Evolutionary conservation across 1,284 basidiomycete species (phyloP).

Genomic region (Earliella scabrosa): DNA sequence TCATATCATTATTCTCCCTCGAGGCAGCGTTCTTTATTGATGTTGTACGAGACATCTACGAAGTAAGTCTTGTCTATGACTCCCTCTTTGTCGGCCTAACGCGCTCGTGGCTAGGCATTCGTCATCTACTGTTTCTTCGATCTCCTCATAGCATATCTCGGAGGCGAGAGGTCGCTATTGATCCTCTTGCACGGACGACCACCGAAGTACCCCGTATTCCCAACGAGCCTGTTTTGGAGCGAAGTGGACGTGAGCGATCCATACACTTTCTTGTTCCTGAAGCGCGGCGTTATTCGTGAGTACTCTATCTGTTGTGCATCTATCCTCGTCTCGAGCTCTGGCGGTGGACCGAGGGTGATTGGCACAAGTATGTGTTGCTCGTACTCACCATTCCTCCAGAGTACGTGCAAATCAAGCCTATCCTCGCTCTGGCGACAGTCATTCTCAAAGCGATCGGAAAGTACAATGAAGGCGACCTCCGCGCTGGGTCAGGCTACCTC

Average conservation of each 20-base stretch:
- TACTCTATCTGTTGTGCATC: slow-evolving; percentile 28
- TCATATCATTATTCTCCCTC: slow-evolving; percentile 94
- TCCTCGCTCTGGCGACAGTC: slow-evolving; percentile 85
- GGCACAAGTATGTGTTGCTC: too few relatives aligned
- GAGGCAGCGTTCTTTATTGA: slow-evolving; percentile 98
- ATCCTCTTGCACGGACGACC: slow-evolving; percentile 90
- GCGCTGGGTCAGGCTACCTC: slow-evolving; percentile 87
- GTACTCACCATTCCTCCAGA: too few relatives aligned
- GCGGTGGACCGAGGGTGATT: too few relatives aligned
- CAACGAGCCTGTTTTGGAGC: slow-evolving; percentile 74
- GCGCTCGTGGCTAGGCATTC: slow-evolving; percentile 67
- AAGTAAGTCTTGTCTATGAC: slow-evolving; percentile 55
- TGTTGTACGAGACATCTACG: slow-evolving; percentile 93
- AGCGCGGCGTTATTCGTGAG: slow-evolving; percentile 93
- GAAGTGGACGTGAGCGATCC: slow-evolving; percentile 93
- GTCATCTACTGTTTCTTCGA: slow-evolving; percentile 95
- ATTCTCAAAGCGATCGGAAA: slow-evolving; percentile 87
- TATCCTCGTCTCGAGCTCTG: too few relatives aligned
- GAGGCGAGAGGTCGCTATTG: slow-evolving; percentile 91
- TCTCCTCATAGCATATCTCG: slow-evolving; percentile 84
- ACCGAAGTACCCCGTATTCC: slow-evolving; percentile 88
- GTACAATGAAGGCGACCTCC: slow-evolving; percentile 90
- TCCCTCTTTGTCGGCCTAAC: slow-evolving; percentile 2
- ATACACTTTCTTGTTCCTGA: slow-evolving; percentile 92
- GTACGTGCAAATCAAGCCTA: slow-evolving; percentile 96